Percentiles rank a stretch among this genome's conserved stretches.
Evolutionary conservation across 2,329 filamentous ascomycete species (phyloP).

Genomic region (Tolypocladium ophioglossoides): DNA sequence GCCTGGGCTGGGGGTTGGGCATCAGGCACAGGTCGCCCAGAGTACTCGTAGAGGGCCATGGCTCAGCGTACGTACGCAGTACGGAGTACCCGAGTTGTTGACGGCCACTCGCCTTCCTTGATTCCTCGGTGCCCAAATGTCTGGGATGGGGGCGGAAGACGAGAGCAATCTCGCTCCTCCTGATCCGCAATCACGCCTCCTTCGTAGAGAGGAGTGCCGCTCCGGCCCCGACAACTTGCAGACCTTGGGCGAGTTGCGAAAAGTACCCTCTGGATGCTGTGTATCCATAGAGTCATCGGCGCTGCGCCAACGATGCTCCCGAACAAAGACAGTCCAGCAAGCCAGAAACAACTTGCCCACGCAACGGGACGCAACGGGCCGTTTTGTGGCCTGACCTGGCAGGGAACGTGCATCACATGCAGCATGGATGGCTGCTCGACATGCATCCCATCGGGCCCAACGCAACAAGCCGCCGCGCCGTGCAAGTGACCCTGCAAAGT

Average conservation of each 20-base stretch:
- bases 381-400: neutral
- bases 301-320: neutral
- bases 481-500: neutral
- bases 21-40: neutral
- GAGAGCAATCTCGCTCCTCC: too few species aligned
- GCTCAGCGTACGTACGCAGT: neutral
- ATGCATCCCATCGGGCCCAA: neutral
- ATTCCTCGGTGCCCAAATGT: neutral
- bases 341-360: neutral
- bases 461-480: neutral
- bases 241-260: neutral
- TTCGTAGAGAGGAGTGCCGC: too few species aligned
- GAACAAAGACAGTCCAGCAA: too few species aligned
- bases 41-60: too few species aligned
- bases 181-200: neutral
- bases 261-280: neutral
- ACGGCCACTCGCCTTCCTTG: too few species aligned
- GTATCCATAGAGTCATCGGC: neutral
- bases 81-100: neutral
- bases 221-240: too few species aligned
- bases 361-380: neutral
- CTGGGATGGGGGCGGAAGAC: too few species aligned
- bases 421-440: neutral
- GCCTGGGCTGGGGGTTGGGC: neutral
- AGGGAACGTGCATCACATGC: neutral